Evolutionary conservation across 2,329 filamentous ascomycete species (phyloP).

Genomic region (Venturia effusa): DNA sequence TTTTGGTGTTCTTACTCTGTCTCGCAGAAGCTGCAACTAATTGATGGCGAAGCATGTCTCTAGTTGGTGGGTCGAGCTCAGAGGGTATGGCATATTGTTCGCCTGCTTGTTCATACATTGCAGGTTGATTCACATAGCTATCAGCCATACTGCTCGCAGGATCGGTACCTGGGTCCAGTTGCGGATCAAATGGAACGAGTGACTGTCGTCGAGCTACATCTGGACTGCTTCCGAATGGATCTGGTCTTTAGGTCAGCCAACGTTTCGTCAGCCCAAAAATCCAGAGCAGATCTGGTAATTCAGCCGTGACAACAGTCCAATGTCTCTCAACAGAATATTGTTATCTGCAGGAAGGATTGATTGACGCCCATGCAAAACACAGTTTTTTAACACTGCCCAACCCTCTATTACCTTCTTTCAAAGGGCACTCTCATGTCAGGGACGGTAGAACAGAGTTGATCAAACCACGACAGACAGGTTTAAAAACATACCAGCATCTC

Average conservation of each 20-base stretch:
- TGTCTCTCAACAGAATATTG: no score
- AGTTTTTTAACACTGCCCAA: no score
- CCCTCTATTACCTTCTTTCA: no score
- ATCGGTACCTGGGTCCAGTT: neutral
- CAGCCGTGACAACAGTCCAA: no score
- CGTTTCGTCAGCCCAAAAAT: neutral
- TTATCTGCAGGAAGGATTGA: no score
- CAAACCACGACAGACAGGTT: neutral
- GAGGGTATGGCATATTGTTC: neutral
- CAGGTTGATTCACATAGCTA: neutral
- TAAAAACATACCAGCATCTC: neutral
- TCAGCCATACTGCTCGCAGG: neutral
- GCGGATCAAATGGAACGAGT: neutral
- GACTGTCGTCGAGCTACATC: neutral
- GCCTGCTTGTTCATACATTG: neutral
- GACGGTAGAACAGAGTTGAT: no score
- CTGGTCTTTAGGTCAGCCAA: neutral
- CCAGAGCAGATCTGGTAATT: no score
- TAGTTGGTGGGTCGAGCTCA: neutral
- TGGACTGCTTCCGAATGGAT: neutral
- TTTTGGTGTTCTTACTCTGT: neutral
- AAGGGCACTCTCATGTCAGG: no score
- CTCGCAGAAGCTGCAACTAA: conserved; percentile 9
- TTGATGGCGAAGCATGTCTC: conserved; percentile 1
- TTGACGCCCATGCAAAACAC: no score